phyloP scores from a whole-genome alignment of 306 rosid genomes.

The Delonix regia region DNA sequence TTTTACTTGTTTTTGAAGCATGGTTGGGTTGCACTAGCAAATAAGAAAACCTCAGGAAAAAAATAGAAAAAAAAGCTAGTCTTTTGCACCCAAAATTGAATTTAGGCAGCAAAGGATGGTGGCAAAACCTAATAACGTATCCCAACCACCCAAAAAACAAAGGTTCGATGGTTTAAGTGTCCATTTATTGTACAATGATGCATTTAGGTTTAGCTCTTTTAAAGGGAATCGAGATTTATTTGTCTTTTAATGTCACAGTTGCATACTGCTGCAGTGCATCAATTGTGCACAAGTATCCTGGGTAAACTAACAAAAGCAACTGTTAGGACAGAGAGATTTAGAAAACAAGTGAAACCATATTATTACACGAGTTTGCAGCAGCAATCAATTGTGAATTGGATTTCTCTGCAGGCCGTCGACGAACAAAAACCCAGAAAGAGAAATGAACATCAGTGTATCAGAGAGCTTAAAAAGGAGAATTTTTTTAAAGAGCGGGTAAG shows the following conservation, averaged over 20 bases:
- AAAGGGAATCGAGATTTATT: slow-evolving; percentile 27
- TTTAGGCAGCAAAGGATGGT: slow-evolving; percentile 12
- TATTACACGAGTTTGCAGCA: slow-evolving; percentile 7
- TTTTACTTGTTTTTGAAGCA: background rate
- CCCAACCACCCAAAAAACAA: background rate
- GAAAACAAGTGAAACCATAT: slow-evolving; percentile 15
- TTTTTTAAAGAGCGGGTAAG: slow-evolving; percentile 36
- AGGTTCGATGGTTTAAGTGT: background rate
- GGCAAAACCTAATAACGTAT: slow-evolving; percentile 23
- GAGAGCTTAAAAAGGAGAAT: slow-evolving; percentile 23
- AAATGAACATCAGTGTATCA: slow-evolving; percentile 39
- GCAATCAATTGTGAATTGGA: background rate
- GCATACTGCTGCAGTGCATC: slow-evolving; percentile 35
- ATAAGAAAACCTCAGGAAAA: background rate
- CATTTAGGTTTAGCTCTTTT: slow-evolving; percentile 25
- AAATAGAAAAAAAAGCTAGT: background rate
- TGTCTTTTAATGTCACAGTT: slow-evolving; percentile 42
- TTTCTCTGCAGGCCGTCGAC: slow-evolving; percentile 13
- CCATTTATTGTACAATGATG: background rate
- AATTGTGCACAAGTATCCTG: slow-evolving; percentile 5
- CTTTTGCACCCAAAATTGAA: background rate
- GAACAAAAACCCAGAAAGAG: slow-evolving; percentile 33
- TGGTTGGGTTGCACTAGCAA: background rate
- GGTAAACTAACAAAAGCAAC: background rate
- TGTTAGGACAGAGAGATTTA: slow-evolving; percentile 2